phyloP scores from a whole-genome alignment of 768 basidiomycete species.

The Collybiopsis luxurians region DNA sequence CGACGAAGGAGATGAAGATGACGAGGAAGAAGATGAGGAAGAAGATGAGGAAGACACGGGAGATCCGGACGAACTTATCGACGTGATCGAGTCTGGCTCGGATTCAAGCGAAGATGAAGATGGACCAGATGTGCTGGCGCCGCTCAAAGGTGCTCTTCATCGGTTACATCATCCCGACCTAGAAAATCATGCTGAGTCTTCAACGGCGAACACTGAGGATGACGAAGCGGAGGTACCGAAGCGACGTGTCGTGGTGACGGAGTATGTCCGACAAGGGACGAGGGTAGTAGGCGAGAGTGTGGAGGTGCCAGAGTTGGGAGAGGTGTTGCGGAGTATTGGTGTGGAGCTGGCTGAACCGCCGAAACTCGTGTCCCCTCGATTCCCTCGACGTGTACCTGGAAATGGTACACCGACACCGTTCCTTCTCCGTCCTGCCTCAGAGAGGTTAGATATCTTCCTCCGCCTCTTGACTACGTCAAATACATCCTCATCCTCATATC shows the following conservation, averaged over 20 bases:
- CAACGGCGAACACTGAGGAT: conserved; percentile 21
- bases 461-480: too few species aligned
- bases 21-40: conserved; percentile 9
- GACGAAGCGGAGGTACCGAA: conserved; percentile 14
- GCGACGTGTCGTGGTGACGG: conserved; percentile 43
- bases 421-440: too few species aligned
- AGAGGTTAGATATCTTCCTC: too few species aligned
- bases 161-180: conserved; percentile 47
- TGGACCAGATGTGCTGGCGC: conserved; percentile 62
- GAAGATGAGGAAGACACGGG: conserved; percentile 46
- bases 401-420: neutral
- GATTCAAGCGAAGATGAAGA: conserved; percentile 45
- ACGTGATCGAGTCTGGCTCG: conserved; percentile 62
- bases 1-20: neutral
- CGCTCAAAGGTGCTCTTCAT: conserved; percentile 64
- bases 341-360: too few species aligned
- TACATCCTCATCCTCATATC: too few species aligned
- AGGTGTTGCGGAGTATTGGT: too few species aligned
- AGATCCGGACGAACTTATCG: conserved; percentile 61
- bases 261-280: neutral
- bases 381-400: neutral
- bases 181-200: conserved; percentile 29
- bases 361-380: neutral
- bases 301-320: too few species aligned
- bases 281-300: too few species aligned